Evolutionary conservation across 805 yeast species (phyloP), one percentile per base, ranked within the genome.

Genomic region (Zygosaccharomyces bisporus): DNA sequence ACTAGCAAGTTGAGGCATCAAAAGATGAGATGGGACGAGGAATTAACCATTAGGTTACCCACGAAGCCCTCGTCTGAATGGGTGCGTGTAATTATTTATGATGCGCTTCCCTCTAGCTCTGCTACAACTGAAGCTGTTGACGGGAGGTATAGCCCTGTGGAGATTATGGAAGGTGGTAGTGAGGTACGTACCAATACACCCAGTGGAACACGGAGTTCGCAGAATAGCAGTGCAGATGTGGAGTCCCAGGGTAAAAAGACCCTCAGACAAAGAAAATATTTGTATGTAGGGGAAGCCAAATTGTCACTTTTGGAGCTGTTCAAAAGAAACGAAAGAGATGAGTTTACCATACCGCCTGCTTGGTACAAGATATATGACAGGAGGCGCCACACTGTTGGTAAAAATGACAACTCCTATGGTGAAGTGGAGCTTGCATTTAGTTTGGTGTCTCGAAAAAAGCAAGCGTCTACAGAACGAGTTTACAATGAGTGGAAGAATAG

Each of bases 231-330:
- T n/a, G 16, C 16, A 3, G 31, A 27, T 27, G 3, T 27, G 31
- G 31, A 27, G 16, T 27, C 31, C n/a, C 31, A 27, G 7, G 16
- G 16, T 27, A 12, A 13, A 12, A 37, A 37, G 30, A 18, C 18
- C 23, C 38, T 43, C 12, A 40, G 39, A 6, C 38, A 45, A 16
- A 44, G 45, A 10, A 47, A 44, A 30, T 61, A 58, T 41, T 43
- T 63, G 19, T 63, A 63, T 25, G 44, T 63, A 9, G 67, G 66
- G 12, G 67, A 63, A 45, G 55, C 54, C 1, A 59, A 54, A 52
- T 9, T 63, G 8, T 57, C 64, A 3, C 31, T 63, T 4, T 40
- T 56, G 18, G 59, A 58, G n/a, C 24, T 63, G 10, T 63, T 63
- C 45, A 54, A 52, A 31, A 43, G 45, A 9, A 34, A 43, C 7